Evolutionary conservation across 2,329 filamentous ascomycete genomes (phyloP).

Genomic region (Aphanoascus verrucosus): DNA sequence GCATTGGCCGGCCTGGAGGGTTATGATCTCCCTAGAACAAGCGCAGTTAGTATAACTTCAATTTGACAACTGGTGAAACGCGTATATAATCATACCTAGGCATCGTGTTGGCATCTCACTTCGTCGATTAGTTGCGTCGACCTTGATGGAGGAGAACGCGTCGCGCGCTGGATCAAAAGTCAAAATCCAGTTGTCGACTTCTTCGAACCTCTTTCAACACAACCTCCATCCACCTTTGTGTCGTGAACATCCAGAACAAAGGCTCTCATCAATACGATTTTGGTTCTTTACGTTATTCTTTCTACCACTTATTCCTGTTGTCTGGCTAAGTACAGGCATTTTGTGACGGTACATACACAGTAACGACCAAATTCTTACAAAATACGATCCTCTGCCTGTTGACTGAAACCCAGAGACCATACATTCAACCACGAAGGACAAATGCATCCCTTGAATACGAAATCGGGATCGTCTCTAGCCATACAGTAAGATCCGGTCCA

Average conservation of each 20-base stretch:
- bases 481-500: too few species aligned
- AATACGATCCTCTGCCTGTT: too few species aligned
- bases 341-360: too few species aligned
- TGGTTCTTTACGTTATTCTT: too few species aligned
- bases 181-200: background rate
- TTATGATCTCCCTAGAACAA: conserved; percentile 80
- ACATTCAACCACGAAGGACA: too few species aligned
- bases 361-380: too few species aligned
- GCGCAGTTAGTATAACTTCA: background rate
- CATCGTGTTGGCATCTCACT: conserved; percentile 7
- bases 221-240: background rate
- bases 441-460: too few species aligned
- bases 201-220: background rate
- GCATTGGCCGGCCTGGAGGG: conserved; percentile 96
- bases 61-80: background rate
- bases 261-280: too few species aligned
- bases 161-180: conserved; percentile 1
- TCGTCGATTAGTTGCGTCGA: background rate
- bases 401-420: too few species aligned
- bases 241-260: background rate
- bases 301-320: too few species aligned
- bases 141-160: conserved; percentile 5
- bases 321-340: too few species aligned
- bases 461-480: too few species aligned
- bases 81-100: conserved; percentile 2